A percentile compares a stretch with the other conserved stretches of the same genome.
These are phyloP conservation scores for Auriscalpium vulgare DNA, from an alignment of 768 basidiomycete species.

Conservation along the genomic window DNA sequence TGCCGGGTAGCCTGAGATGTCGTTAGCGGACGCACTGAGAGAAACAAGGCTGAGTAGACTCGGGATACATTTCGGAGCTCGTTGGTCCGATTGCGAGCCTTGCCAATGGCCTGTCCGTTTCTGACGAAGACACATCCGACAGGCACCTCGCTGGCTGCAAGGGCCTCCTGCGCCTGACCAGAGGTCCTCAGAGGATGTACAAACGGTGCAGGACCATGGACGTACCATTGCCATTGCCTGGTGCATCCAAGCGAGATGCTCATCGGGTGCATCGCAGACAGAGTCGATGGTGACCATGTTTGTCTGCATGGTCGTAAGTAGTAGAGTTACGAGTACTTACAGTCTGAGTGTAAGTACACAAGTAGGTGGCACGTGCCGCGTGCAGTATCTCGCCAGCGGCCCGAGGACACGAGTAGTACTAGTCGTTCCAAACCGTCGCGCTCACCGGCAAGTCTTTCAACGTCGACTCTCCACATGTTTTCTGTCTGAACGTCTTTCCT, in stretches of 20 bases:
- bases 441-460: too few species aligned
- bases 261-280: neutral
- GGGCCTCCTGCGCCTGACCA: constrained; percentile 74
- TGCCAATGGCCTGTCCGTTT: constrained; percentile 66
- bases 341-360: too few species aligned
- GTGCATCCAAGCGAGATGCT: constrained; percentile 66
- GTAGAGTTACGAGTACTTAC: too few species aligned
- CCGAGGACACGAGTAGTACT: too few species aligned
- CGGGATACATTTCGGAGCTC: constrained; percentile 74
- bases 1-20: constrained; percentile 80
- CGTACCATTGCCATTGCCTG: constrained; percentile 78
- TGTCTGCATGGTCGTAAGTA: neutral
- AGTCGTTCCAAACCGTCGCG: too few species aligned
- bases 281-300: neutral
- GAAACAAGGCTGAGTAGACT: constrained; percentile 7
- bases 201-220: neutral
- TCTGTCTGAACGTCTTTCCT: too few species aligned
- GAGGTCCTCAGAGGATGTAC: neutral
- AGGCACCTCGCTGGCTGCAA: constrained; percentile 82
- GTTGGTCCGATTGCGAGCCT: constrained; percentile 90
- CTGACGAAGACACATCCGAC: constrained; percentile 95
- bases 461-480: too few species aligned
- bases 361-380: too few species aligned
- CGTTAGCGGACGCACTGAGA: neutral
- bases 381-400: too few species aligned